Base-by-base conservation (phyloP, 768 basidiomycete genomes). In the Russula ochroleuca region DNA sequence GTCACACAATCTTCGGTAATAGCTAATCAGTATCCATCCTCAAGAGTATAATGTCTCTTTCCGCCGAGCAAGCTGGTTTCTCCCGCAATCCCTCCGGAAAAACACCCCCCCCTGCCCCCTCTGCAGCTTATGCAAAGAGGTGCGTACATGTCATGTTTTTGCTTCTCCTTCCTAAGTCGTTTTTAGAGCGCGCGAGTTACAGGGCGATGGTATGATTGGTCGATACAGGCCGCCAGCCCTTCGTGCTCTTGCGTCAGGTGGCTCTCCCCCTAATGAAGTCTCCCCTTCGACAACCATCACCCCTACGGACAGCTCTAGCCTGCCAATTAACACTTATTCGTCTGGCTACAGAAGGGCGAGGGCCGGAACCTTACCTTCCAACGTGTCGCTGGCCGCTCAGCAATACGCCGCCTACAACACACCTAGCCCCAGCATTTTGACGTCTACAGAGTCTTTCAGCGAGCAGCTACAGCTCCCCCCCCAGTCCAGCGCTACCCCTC, bases 331-430 rank as follows among this genome's bases (percentile, higher is more conserved):
- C 73, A 89, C 85, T 77, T 90, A 85, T 74, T 89, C 91, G 65
- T 81, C 89, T 60, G 90, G 92, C 65, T 96, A 94, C 75, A 85
- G 92, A 78, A 86, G 94, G 80, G 92, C 94, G 72, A 87, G 94
- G 86, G 96, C 95, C 69, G 96, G 94, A 62, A 98, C 95, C 80
- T 84, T 98, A 72, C 95, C 95, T 77, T 96, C 94, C 69, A 95
- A 95, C 74, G 88, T 96, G 58, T 88, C 90, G 72, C 86, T 93
- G 69, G 90, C 88, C 63, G 87, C 92, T 57, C 89, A 92, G 74
- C 84, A 87, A 62, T 92, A 85, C 75, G 87, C 86, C 33, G 85
- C 87, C 37, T 80, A 86, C 62, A 82, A 75, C 75, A 83, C 81
- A 37, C 73, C 86, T 69, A 75, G 79, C 49, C 80, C 77, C 70